These are phyloP conservation scores for Trichoderma sp. DNA, from an alignment of 2,329 filamentous ascomycete species.

Conservation along the genomic window DNA sequence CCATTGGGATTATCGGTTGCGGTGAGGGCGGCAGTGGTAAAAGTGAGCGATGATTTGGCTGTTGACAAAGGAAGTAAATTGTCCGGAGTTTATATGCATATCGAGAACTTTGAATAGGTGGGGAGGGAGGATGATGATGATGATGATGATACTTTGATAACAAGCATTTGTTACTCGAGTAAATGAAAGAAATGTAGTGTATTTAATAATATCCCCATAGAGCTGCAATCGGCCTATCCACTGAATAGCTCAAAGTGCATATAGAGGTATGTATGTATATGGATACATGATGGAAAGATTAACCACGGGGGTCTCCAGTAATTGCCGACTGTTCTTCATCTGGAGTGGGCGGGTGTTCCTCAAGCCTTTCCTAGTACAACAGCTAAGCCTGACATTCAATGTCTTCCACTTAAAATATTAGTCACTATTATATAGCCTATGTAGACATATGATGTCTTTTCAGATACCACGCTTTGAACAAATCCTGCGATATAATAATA, in stretches of 20 bases:
- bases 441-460: too few relatives aligned
- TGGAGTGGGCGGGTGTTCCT: too few relatives aligned
- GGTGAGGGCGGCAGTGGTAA: constrained; percentile 5
- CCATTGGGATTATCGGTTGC: neutral
- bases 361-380: too few relatives aligned
- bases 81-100: neutral
- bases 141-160: neutral
- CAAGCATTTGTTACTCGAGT: neutral
- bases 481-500: too few relatives aligned
- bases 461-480: neutral
- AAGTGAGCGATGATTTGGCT: constrained; percentile 7
- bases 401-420: too few relatives aligned
- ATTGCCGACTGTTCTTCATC: too few relatives aligned
- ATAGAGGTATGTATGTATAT: neutral
- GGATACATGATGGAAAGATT: neutral
- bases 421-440: too few relatives aligned
- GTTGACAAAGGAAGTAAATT: neutral
- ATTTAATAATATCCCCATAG: neutral
- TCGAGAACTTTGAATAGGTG: constrained; percentile 12
- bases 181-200: neutral
- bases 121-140: neutral
- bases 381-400: too few relatives aligned
- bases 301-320: too few relatives aligned
- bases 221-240: neutral
- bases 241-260: neutral